Base-by-base conservation (phyloP, 805 yeast species). In the Cyberlindnera americana region DNA sequence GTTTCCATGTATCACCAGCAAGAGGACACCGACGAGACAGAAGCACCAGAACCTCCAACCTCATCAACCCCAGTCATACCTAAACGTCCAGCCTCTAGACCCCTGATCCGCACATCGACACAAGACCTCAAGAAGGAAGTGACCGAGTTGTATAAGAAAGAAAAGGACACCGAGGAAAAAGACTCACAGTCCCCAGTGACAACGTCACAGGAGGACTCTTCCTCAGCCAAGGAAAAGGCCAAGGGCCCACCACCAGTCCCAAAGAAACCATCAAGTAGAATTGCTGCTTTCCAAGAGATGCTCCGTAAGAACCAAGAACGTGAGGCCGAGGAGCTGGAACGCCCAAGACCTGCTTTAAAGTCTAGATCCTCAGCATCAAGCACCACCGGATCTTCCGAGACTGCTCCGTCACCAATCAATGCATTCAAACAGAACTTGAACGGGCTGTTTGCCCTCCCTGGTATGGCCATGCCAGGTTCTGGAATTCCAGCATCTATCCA, bases 211-310 rank as follows among this genome's bases (percentile, higher is more conserved):
- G 30, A 26, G 15, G 19, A n/a, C 6, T 21, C 33, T 6, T n/a
- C n/a, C n/a, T 6, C 22, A 15, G 17, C n/a, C 21, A 27, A 61
- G 13, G 40, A 41, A 19, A 45, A 39, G 28, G n/a, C 54, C 27
- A 56, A 52, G 29, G 65, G 67, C 2, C 75, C 87, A 12, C 88
- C 88, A 6, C 81, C 78, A 22, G 79, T 79, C 18, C 91, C 91
- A 3, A 83, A 83, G 52, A 84, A 84, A 50, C 78, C 87, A 14
- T 83, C 91, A 0, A 79, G 88, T 1, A 82, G 72, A 46, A 84
- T 84, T 44, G 89, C 90, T 1, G 89, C 89, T 0, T 84, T 84
- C 58, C 95, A 84, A 54, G 83, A 82, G 53, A 77, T 82, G 83
- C 66, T 84, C 39, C 75, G 74, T 35, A 67, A 69, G 44, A 72